Evolutionary conservation across 139 green algal species (phyloP), one percentile per base, ranked within the genome.

Genomic region (Chlorella sp.): DNA sequence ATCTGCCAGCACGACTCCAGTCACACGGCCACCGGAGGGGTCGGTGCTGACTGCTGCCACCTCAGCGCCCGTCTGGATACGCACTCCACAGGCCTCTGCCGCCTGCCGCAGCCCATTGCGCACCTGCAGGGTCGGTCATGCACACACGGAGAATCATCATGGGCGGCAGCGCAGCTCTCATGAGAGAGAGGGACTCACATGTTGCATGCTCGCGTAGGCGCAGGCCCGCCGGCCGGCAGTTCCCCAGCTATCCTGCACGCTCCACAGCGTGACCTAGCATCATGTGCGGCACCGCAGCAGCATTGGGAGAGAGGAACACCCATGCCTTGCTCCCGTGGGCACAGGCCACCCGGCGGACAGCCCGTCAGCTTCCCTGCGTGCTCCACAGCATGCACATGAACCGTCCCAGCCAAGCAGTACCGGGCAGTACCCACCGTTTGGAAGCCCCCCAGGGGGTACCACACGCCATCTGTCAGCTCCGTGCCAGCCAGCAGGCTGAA

Each of bases 391-490:
- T n/a, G n/a, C n/a, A n/a, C n/a, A n/a, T n/a, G n/a, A n/a, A n/a
- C n/a, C n/a, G n/a, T n/a, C n/a, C 77, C 18, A 26, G 61, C 11
- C 34, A 53, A 57, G 12, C 16, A 83, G 36, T 39, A 24, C 30
- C 18, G 34, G 28, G 28, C 37, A 30, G 24, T 28, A 0, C 92
- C 36, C 64, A 97, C 92, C 88, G 94, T 92, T 3, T 85, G 69
- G 85, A 99, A 99, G 26, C 97, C 96, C 22, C 97, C 96, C 37
- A 94, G 71, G 0, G 97, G 96, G 91, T 98, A 94, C 91, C 89
- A 98, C 28, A 99, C 96, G 7, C 96, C 97, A 78, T 99, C 97
- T 15, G 92, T 97, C 39, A 98, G 89, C 91, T 99, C 97, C 14
- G 96, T 98, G 37, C 94, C 97, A 0, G 96, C 96, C 40, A 99